A percentile compares a stretch with the other conserved stretches of the same genome.
Evolutionary conservation across 306 rosid species (phyloP).

Genomic region (Geum urbanum): DNA sequence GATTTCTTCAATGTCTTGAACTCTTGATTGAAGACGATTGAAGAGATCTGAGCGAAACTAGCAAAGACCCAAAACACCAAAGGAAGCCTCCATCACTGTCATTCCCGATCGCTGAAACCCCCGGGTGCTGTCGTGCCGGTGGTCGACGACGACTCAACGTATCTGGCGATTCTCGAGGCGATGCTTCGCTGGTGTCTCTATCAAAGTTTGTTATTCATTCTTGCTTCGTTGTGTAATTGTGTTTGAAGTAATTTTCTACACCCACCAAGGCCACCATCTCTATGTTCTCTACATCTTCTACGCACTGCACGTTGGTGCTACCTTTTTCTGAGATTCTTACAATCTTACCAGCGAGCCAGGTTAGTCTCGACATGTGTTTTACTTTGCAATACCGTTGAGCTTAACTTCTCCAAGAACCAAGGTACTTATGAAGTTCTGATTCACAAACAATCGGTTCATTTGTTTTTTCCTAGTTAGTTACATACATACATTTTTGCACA

Average conservation of each 20-base stretch:
- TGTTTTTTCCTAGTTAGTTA: background rate
- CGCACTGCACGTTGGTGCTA: slow-evolving; percentile 50
- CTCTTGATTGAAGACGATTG: too few species aligned
- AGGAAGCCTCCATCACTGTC: too few species aligned
- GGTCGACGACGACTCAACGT: too few species aligned
- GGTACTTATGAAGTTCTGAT: slow-evolving; percentile 35
- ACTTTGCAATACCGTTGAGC: slow-evolving; percentile 45
- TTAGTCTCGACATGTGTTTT: slow-evolving; percentile 54
- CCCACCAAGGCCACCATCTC: slow-evolving; percentile 63
- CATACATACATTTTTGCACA: background rate
- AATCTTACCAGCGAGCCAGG: slow-evolving; percentile 39
- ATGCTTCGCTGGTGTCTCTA: too few species aligned
- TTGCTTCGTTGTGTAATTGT: too few species aligned
- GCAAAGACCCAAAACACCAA: too few species aligned
- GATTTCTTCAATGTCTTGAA: too few species aligned
- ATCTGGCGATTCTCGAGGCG: too few species aligned
- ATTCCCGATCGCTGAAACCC: too few species aligned
- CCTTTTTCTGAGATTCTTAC: slow-evolving; percentile 49
- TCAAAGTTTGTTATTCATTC: too few species aligned
- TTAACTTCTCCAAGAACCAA: slow-evolving; percentile 53
- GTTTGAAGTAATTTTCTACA: slow-evolving; percentile 71
- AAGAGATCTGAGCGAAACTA: too few species aligned
- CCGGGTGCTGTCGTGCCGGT: too few species aligned
- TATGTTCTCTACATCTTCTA: slow-evolving; percentile 52
- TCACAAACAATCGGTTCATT: background rate